phyloP scores from a whole-genome alignment of 257 asterid species.

The Galeopsis tetrahit region DNA sequence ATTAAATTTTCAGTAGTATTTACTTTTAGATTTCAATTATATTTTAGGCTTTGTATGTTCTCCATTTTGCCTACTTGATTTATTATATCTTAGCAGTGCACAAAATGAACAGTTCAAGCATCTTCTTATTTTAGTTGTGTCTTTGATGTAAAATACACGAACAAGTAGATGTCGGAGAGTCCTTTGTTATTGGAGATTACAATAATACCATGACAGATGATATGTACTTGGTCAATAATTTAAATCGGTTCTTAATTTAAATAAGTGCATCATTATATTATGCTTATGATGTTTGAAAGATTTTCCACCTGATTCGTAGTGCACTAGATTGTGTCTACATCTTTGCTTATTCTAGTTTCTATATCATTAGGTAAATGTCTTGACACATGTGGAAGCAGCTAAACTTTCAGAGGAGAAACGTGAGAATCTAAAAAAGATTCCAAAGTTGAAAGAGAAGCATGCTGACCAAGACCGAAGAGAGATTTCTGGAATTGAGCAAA shows the following conservation, averaged over 20 bases:
- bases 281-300: not conserved
- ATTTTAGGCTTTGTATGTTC: not conserved
- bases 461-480: conserved; percentile 63
- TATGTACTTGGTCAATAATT: conserved; percentile 6
- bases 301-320: not conserved
- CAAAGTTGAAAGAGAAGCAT: conserved; percentile 44
- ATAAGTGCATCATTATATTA: not conserved
- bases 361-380: conserved; percentile 61
- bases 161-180: not conserved
- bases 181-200: not conserved
- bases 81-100: not conserved
- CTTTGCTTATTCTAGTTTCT: conserved; percentile 20
- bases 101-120: not conserved
- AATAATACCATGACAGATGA: conserved; percentile 8
- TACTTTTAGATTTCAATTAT: not conserved
- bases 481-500: conserved; percentile 27
- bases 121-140: not conserved
- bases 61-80: not conserved
- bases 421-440: conserved; percentile 26
- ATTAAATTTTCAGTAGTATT: conserved; percentile 4
- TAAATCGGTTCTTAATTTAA: not conserved
- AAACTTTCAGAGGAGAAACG: conserved; percentile 10
- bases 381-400: conserved; percentile 61
- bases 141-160: not conserved
- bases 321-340: conserved; percentile 2